phyloP scores from a whole-genome alignment of 1,284 basidiomycete species.

The Ustilago tritici region DNA sequence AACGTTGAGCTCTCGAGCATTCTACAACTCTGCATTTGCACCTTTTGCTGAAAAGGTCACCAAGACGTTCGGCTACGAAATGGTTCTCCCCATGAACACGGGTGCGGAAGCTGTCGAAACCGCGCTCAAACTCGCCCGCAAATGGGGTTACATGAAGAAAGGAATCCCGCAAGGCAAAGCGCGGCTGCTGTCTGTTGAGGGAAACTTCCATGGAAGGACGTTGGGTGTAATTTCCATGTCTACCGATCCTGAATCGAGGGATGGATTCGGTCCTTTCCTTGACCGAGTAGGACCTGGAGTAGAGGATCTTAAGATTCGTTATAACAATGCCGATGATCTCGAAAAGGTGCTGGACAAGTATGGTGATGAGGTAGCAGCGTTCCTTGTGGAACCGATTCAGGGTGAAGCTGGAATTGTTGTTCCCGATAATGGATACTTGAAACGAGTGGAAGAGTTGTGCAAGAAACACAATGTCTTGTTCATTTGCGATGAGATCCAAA shows the following conservation, averaged over 20 bases:
- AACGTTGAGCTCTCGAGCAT: conserved; percentile 93
- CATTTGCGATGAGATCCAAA: conserved; percentile 98
- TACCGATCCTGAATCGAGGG: conserved; percentile 90
- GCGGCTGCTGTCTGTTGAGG: conserved; percentile 85
- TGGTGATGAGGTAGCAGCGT: conserved; percentile 87
- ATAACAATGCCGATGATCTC: conserved; percentile 76
- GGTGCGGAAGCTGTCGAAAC: conserved; percentile 97
- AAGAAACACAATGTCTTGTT: conserved; percentile 92
- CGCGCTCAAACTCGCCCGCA: conserved; percentile 72
- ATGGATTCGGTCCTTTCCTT: conserved; percentile 91
- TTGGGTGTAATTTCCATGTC: conserved; percentile 93
- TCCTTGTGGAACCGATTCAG: conserved; percentile 97
- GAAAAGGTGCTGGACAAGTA: conserved; percentile 83
- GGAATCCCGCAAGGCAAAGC: conserved; percentile 85
- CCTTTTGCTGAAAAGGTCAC: conserved; percentile 88
- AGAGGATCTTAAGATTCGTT: conserved; percentile 63
- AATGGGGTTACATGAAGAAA: conserved; percentile 75
- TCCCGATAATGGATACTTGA: conserved; percentile 88
- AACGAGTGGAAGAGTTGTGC: conserved; percentile 83
- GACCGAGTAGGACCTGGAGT: conserved; percentile 81
- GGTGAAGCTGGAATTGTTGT: conserved; percentile 97
- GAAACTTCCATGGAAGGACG: conserved; percentile 97
- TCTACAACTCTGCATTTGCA: conserved; percentile 93
- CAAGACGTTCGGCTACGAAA: conserved; percentile 75
- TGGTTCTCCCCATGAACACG: conserved; percentile 99